A percentile compares a stretch with the other conserved stretches of the same genome.
phyloP scores from a whole-genome alignment of 2,329 filamentous ascomycete species.

The Botryosphaeria dothidea region DNA sequence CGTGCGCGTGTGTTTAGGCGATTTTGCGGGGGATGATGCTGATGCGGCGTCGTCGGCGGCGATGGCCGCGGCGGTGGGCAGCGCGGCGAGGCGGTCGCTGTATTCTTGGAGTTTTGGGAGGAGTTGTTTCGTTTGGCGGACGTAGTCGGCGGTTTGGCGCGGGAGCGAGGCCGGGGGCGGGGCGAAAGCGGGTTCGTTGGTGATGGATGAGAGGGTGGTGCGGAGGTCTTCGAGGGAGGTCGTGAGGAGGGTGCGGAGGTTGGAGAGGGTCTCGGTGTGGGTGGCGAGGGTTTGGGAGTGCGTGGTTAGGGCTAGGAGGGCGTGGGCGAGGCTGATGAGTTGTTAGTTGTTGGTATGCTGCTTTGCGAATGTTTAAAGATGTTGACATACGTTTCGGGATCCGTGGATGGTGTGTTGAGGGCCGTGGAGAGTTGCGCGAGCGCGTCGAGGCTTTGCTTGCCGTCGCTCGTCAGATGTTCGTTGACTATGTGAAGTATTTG shows the following conservation, averaged over 20 bases:
- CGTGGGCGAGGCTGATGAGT: slow-evolving; percentile 31
- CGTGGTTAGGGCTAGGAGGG: slow-evolving; percentile 35
- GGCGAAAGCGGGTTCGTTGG: slow-evolving; percentile 37
- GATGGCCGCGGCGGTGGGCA: slow-evolving; percentile 10
- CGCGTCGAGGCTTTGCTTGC: slow-evolving; percentile 33
- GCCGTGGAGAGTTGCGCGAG: slow-evolving; percentile 39
- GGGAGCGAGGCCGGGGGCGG: slow-evolving; percentile 59
- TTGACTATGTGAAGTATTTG: background rate
- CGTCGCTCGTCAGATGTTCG: slow-evolving; percentile 21
- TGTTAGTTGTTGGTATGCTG: background rate
- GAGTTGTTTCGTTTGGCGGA: slow-evolving; percentile 68
- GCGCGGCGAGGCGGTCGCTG: slow-evolving; percentile 42
- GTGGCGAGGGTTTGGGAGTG: slow-evolving; percentile 34
- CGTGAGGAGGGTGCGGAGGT: slow-evolving; percentile 34
- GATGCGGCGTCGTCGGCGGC: background rate
- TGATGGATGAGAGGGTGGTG: slow-evolving; percentile 32
- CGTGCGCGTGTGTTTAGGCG: background rate
- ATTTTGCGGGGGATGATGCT: background rate
- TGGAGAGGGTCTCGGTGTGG: slow-evolving; percentile 34
- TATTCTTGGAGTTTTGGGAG: slow-evolving; percentile 69
- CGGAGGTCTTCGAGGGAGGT: slow-evolving; percentile 34
- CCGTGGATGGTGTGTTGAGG: slow-evolving; percentile 35
- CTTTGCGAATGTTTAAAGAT: background rate
- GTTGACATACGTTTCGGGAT: slow-evolving; percentile 24
- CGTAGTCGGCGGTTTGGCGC: slow-evolving; percentile 72